phyloP scores from a whole-genome alignment of 2,329 filamentous ascomycete species.

The Fusarium temperatum region DNA sequence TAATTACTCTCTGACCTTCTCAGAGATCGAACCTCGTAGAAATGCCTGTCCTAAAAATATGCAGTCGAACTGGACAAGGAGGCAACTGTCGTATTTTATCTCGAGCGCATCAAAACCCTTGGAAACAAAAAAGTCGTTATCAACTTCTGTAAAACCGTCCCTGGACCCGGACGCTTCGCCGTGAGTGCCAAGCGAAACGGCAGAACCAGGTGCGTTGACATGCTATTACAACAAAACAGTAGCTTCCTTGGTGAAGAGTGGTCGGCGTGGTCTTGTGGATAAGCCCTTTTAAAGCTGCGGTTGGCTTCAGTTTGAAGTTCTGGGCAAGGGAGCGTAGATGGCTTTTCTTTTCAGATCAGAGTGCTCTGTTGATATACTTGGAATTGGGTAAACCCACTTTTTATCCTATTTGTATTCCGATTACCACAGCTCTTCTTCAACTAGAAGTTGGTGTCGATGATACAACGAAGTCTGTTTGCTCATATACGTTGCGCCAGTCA shows the following conservation, averaged over 20 bases:
- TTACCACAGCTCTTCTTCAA: not conserved
- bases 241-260: not conserved
- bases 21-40: not conserved
- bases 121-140: not conserved
- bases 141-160: not conserved
- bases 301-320: not conserved
- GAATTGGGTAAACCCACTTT: not conserved
- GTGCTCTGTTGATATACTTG: not conserved
- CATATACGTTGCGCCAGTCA: not conserved
- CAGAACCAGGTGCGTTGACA: not conserved
- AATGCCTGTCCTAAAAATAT: not conserved
- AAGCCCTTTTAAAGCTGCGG: not conserved
- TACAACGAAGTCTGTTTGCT: not conserved
- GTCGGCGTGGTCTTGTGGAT: not conserved
- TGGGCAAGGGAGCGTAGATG: not conserved
- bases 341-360: not conserved
- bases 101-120: rapidly evolving
- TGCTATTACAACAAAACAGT: no score
- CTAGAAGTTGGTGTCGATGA: not conserved
- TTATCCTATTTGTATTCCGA: not conserved
- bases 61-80: not conserved
- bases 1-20: not conserved
- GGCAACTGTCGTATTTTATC: not conserved
- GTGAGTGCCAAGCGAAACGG: not conserved
- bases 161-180: no score